A percentile compares a stretch with the other conserved stretches of the same genome.
Conservation (phyloP, 495 filamentous ascomycete species). For the Penicillium egyptiacum region DNA sequence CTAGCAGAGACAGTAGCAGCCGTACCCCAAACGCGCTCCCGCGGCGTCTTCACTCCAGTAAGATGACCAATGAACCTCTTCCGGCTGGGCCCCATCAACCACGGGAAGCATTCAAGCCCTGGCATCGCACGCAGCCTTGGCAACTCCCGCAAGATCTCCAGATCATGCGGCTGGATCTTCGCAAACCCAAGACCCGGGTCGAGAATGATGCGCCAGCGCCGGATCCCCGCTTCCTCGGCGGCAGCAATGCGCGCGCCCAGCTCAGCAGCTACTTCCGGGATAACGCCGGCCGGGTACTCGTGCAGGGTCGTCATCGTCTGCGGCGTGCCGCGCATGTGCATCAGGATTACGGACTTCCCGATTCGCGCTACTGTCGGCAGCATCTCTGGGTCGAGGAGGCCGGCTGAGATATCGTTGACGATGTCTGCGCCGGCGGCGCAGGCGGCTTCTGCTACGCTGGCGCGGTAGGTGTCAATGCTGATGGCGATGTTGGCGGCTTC, state of each 20-base stretch:
- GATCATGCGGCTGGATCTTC: conserved; percentile 75
- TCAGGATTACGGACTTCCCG: conserved; percentile 80
- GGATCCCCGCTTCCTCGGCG: conserved; percentile 79
- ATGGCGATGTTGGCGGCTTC: conserved; percentile 64
- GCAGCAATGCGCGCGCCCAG: conserved; percentile 67
- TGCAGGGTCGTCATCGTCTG: conserved; percentile 73
- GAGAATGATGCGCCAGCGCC: conserved; percentile 90
- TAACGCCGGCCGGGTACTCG: conserved; percentile 71
- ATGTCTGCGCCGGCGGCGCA: conserved; percentile 84
- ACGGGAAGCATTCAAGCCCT: conserved; percentile 72
- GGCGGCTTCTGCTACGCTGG: conserved; percentile 77
- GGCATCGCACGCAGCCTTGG: conserved; percentile 59
- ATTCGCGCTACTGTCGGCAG: conserved; percentile 74
- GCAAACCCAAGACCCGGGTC: conserved; percentile 95
- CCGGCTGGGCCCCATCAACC: conserved; percentile 86
- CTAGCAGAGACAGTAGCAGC: conserved; percentile 85
- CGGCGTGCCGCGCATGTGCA: conserved; percentile 94
- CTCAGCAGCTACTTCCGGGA: conserved; percentile 68
- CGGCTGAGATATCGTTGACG: conserved; percentile 92
- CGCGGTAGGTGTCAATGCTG: conserved; percentile 90
- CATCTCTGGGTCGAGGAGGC: conserved; percentile 77
- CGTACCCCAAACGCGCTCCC: conserved; percentile 76
- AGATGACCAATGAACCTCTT: conserved; percentile 86
- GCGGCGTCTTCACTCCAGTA: conserved; percentile 70
- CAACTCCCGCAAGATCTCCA: conserved; percentile 72